A percentile compares a stretch with the other conserved stretches of the same genome.
Evolutionary conservation across 2,329 filamentous ascomycete species (phyloP).

Genomic region (Kalmusia sp.): DNA sequence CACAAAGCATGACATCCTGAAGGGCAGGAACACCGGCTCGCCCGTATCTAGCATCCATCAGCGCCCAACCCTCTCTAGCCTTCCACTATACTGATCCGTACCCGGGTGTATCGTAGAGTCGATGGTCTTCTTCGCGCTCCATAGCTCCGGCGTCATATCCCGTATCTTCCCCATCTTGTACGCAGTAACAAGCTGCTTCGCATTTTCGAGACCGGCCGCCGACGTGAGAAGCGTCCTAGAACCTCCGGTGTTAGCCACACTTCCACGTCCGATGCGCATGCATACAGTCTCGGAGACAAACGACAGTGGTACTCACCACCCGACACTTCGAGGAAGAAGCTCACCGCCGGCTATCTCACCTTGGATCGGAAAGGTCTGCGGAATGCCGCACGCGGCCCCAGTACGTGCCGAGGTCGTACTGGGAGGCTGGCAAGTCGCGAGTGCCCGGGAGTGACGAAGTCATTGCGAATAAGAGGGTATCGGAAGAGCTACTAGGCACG

Average conservation of each 20-base stretch:
- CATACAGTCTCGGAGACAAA: conserved; percentile 17
- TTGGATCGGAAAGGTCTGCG: conserved; percentile 89
- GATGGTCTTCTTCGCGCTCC: conserved; percentile 95
- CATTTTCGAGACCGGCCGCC: conserved; percentile 77
- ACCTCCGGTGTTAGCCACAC: conserved; percentile 23
- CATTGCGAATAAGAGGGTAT: conserved; percentile 51
- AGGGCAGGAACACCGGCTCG: conserved; percentile 88
- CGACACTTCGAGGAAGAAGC: conserved; percentile 18
- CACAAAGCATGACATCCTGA: conserved; percentile 97
- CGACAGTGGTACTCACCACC: conserved; percentile 49
- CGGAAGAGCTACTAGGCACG: background rate
- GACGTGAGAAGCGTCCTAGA: conserved; percentile 87
- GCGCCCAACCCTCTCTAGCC: conserved; percentile 8
- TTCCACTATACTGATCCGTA: conserved; percentile 52
- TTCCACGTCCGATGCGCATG: background rate
- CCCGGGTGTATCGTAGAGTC: conserved; percentile 96
- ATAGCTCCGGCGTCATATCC: conserved; percentile 88
- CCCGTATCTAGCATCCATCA: conserved; percentile 75
- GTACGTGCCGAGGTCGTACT: conserved; percentile 92
- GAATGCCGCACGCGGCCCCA: conserved; percentile 93
- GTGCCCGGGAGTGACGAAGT: conserved; percentile 68
- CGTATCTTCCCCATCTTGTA: conserved; percentile 86
- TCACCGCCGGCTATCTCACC: conserved; percentile 66
- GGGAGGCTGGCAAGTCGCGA: conserved; percentile 87
- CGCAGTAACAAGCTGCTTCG: conserved; percentile 78